Base-by-base conservation (phyloP, 202 grass and related monocot genomes). In the Schoenoplectus tabernaemontani region DNA sequence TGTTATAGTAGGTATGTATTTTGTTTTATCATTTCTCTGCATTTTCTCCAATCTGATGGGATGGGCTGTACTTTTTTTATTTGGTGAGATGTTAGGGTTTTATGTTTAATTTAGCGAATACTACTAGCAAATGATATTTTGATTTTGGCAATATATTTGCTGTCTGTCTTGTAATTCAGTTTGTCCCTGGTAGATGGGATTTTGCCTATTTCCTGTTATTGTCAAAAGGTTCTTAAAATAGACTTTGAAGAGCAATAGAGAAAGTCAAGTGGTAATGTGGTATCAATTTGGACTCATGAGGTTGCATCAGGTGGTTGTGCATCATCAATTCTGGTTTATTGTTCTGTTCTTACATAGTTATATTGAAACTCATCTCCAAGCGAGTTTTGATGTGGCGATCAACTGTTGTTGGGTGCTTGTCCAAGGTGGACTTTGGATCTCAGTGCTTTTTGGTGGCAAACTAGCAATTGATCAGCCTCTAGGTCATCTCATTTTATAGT, bases 21-120 rank as follows among this genome's bases (percentile, higher is more conserved):
- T 74, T 74, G 46, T 74, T 74, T 74, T 42, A 43, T 10, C 30
- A 7, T 74, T 74, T 47, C 44, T 33, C 24, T 72, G 17, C 23
- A 72, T 50, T 72, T 33, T 33, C 46, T 54, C 54, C 12, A 11
- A 67, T 22, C 28, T 32, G 70, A 53, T 33, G 23, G 26, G 13
- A 74, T 54, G 70, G 46, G 33, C 70, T 51, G 46, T 54, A 46
- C 15, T 67, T n/a, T n/a, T 53, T 56, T 5, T 74, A 74, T 74
- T 74, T 34, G 67, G 23, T 74, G 34, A 74, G 70, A 34, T 72
- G 43, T 11, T 71, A 74, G 15, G 16, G 34, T 54, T 53, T 34
- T 34, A 74, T 74, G 26, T 74, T 74, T 44, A 71, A 74, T 51
- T 74, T 74, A 34, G 26, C 54, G 70, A 9, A 54, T 53, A 53